Conservation (phyloP, 768 basidiomycete genomes). For the Xanthoconium purpureum region DNA sequence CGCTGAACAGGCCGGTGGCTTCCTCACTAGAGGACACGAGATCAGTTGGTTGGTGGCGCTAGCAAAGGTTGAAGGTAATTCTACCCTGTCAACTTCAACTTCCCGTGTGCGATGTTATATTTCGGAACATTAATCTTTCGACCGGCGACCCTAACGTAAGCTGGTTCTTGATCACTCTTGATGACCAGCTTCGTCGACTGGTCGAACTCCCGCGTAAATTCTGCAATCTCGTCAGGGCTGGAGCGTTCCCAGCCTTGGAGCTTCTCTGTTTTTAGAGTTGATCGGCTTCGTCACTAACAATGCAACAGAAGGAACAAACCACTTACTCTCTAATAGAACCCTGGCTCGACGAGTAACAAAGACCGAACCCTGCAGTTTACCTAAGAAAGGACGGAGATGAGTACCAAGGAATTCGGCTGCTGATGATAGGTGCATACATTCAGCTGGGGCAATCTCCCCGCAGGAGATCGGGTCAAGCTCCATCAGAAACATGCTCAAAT, state of each 20-base stretch:
- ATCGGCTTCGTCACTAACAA: neutral
- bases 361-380: neutral
- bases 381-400: neutral
- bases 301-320: neutral
- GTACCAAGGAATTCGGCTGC: neutral
- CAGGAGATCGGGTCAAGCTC: no score
- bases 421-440: neutral
- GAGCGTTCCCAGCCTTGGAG: neutral
- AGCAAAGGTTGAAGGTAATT: neutral
- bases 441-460: no score
- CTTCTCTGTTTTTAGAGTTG: neutral
- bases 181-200: no score
- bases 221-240: no score
- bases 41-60: neutral
- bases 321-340: neutral
- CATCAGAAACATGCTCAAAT: no score
- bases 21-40: neutral
- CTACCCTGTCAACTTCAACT: no score
- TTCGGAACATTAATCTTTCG: no score
- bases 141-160: no score
- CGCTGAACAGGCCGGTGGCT: no score
- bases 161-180: no score
- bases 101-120: no score
- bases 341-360: neutral
- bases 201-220: no score